Evolutionary conservation across 2,329 filamentous ascomycete genomes (phyloP), one percentile per base, ranked within the genome.

Genomic region (Claviceps monticola): DNA sequence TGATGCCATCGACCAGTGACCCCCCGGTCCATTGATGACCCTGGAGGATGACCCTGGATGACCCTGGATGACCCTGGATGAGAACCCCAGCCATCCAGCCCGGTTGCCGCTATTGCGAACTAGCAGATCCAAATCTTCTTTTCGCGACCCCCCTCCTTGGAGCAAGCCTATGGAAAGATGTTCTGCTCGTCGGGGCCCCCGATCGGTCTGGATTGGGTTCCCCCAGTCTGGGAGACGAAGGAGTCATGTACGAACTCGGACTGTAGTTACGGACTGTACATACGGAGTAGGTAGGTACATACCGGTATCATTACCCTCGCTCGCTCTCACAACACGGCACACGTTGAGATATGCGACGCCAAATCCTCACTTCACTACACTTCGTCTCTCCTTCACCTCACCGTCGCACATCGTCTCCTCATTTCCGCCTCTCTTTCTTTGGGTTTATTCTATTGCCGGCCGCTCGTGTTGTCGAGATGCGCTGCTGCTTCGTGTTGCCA

Each of bases 71-170:
- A 29, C 26, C 26, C 26, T 29, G 26, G 26, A 29, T 29, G 26
- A 29, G 29, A 34, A 9, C 29, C 29, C 29, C 29, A 34, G 29
- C 29, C 29, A 9, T 34, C 29, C 29, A 34, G 29, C 29, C 9
- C 29, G 29, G 29, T 34, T 34, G 29, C 29, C 29, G 9, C 29
- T 34, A 34, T 34, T 36, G 37, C 48, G 39, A 48, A 51, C 48
- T 48, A 53, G 45, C 19, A 51, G 52, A 53, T 53, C 43, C 44
- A 43, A 43, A 23, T 44, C 44, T 51, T 45, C 39, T 51, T 51
- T 53, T 51, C 45, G 5, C 19, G 17, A 21, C 19, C 41, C 41
- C 17, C 41, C 17, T 13, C 5, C 14, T 26, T 26, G 21, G 5
- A 34, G 11, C 16, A 34, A 34, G 16, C 16, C 21, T 21, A 21